Evolutionary conservation across 306 rosid genomes (phyloP).

Genomic region (Arachis hypogaea): DNA sequence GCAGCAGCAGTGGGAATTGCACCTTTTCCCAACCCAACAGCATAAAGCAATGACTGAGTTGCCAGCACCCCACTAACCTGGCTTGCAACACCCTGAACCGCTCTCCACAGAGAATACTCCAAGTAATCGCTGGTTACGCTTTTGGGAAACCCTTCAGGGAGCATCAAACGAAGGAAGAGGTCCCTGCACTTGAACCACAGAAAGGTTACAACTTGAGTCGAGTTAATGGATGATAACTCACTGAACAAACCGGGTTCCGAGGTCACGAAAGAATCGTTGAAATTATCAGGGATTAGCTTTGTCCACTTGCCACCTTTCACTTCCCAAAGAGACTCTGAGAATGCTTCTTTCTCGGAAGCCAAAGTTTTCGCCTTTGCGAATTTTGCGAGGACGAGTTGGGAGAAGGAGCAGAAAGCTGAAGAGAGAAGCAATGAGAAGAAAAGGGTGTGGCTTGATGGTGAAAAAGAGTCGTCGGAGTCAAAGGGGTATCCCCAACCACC

Average conservation of each 20-base stretch:
- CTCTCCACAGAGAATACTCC: conserved; percentile 93
- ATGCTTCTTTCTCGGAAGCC: conserved; percentile 6
- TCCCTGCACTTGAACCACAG: conserved; percentile 54
- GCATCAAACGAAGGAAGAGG: conserved; percentile 65
- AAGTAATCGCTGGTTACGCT: conserved; percentile 83
- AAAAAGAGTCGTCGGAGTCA: conserved; percentile 48
- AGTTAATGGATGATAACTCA: conserved; percentile 35
- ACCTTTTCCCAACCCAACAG: conserved; percentile 93
- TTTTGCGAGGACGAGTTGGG: conserved; percentile 58
- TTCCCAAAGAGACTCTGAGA: conserved; percentile 56
- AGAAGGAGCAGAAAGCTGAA: conserved; percentile 52
- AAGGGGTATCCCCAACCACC: conserved; percentile 57
- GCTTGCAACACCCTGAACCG: conserved; percentile 89
- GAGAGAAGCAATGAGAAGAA: conserved; percentile 46
- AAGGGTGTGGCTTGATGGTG: conserved; percentile 42
- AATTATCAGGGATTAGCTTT: conserved; percentile 51
- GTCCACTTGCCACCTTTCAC: conserved; percentile 82
- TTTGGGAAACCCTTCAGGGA: conserved; percentile 88
- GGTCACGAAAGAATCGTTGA: conserved; percentile 55
- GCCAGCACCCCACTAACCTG: conserved; percentile 91
- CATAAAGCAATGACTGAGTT: conserved; percentile 90
- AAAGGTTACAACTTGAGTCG: conserved; percentile 37
- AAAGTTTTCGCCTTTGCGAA: conserved; percentile 57
- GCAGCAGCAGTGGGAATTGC: conserved; percentile 93
- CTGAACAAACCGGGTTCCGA: conserved; percentile 34